Percentiles rank a stretch among this genome's conserved stretches.
These are phyloP conservation scores for Jacaranda mimosifolia DNA, from an alignment of 257 asterid genomes.

Conservation along the genomic window DNA sequence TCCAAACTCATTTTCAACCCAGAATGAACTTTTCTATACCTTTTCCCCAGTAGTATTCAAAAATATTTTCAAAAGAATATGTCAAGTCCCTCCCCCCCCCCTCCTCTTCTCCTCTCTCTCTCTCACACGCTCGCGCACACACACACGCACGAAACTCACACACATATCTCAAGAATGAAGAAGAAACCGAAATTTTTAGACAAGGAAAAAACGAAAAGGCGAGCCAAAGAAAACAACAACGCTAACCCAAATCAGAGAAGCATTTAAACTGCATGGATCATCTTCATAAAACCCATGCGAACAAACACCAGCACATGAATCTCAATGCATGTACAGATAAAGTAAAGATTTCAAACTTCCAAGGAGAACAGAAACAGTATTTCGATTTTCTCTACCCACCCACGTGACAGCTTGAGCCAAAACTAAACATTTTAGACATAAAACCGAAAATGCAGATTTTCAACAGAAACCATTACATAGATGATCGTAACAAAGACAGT, in stretches of 20 bases:
- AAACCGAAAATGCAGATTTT: not conserved
- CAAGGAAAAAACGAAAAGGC: not conserved
- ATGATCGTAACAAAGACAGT: not conserved
- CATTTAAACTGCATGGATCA: conserved; percentile 25
- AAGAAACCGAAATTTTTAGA: not conserved
- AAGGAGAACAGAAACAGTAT: not conserved
- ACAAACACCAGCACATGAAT: not conserved
- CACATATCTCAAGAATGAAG: not conserved
- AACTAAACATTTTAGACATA: not conserved
- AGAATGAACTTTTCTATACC: not conserved
- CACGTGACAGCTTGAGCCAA: not conserved
- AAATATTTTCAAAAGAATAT: too few relatives aligned
- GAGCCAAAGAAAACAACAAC: not conserved
- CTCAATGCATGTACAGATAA: not conserved
- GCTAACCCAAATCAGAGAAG: not conserved
- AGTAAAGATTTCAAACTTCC: conserved; percentile 8
- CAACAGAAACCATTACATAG: not conserved
- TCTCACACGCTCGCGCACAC: not conserved
- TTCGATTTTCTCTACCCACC: not conserved
- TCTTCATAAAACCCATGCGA: conserved; percentile 8
- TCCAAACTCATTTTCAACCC: not conserved
- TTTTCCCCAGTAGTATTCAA: too few relatives aligned
- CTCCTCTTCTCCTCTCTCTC: not conserved
- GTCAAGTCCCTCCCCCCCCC: not conserved
- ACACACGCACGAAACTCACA: not conserved